Percentiles rank a stretch among this genome's conserved stretches.
These are phyloP conservation scores for Amanita thiersii DNA, from an alignment of 768 basidiomycete genomes.

Conservation along the genomic window DNA sequence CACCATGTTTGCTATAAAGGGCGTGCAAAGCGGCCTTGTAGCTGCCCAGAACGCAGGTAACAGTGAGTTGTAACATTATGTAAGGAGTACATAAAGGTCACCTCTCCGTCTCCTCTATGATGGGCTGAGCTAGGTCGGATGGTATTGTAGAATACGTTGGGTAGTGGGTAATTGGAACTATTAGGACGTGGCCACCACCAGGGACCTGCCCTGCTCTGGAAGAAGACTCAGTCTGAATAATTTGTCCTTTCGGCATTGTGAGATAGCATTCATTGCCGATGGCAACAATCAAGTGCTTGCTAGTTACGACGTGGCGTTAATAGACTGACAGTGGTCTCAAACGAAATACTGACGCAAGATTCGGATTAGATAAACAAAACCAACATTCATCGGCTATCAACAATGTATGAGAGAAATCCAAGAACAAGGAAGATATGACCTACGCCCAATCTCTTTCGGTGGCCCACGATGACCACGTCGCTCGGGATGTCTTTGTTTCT, in stretches of 20 bases:
- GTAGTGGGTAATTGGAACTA: constrained; percentile 91
- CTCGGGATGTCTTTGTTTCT: constrained; percentile 28
- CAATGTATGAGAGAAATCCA: constrained; percentile 4
- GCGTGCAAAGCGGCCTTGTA: constrained; percentile 71
- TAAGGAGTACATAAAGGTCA: constrained; percentile 19
- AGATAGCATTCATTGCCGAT: constrained; percentile 93
- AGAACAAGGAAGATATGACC: constrained; percentile 19
- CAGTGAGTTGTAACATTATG: not conserved
- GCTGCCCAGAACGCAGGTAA: constrained; percentile 28
- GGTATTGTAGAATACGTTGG: constrained; percentile 83
- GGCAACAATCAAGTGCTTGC: constrained; percentile 92
- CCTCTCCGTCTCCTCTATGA: constrained; percentile 77
- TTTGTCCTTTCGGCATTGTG: constrained; percentile 93
- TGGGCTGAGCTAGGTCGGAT: constrained; percentile 62
- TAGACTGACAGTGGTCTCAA: not conserved
- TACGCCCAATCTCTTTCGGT: constrained; percentile 76
- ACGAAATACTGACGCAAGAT: constrained; percentile 60
- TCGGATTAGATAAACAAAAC: constrained; percentile 97
- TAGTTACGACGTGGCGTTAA: constrained; percentile 20
- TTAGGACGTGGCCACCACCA: constrained; percentile 92
- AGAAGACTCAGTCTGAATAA: constrained; percentile 69
- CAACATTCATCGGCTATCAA: constrained; percentile 84
- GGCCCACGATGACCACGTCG: constrained; percentile 42
- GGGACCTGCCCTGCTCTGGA: constrained; percentile 54
- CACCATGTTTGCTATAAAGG: constrained; percentile 64